phyloP scores from a whole-genome alignment of 2,329 filamentous ascomycete species.

The Fusarium succisae region DNA sequence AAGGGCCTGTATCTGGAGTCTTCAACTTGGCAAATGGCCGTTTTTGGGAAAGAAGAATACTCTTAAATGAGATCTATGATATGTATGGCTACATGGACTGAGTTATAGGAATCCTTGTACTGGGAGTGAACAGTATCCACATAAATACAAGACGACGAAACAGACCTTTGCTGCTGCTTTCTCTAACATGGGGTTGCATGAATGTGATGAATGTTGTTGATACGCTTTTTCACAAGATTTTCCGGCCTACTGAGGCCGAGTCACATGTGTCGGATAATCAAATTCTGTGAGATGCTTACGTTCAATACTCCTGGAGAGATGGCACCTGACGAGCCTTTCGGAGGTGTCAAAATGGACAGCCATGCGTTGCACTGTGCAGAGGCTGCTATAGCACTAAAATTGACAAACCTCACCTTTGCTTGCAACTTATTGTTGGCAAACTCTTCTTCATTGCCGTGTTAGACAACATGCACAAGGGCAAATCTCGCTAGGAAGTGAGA shows the following conservation, averaged over 20 bases:
- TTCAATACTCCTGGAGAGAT: background rate
- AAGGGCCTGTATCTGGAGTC: background rate
- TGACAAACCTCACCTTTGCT: background rate
- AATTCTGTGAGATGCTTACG: background rate
- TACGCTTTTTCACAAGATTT: no score
- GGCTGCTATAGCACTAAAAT: background rate
- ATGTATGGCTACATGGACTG: background rate
- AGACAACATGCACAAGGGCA: background rate
- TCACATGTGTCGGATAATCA: no score
- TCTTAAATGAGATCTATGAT: background rate
- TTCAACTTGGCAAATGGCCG: background rate
- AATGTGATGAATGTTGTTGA: background rate
- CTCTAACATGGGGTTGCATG: background rate
- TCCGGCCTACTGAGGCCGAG: rapidly evolving
- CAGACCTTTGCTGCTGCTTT: background rate
- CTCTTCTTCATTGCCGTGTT: background rate
- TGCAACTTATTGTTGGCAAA: rapidly evolving
- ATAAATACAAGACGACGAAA: background rate
- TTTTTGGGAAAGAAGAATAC: background rate
- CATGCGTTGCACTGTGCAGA: rapidly evolving
- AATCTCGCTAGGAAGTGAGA: background rate
- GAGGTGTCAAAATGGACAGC: no score
- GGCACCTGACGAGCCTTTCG: rapidly evolving
- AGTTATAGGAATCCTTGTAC: no score
- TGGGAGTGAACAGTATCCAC: background rate